Evolutionary conservation across 2,329 filamentous ascomycete species (phyloP).

Genomic region (Fusarium irregulare): DNA sequence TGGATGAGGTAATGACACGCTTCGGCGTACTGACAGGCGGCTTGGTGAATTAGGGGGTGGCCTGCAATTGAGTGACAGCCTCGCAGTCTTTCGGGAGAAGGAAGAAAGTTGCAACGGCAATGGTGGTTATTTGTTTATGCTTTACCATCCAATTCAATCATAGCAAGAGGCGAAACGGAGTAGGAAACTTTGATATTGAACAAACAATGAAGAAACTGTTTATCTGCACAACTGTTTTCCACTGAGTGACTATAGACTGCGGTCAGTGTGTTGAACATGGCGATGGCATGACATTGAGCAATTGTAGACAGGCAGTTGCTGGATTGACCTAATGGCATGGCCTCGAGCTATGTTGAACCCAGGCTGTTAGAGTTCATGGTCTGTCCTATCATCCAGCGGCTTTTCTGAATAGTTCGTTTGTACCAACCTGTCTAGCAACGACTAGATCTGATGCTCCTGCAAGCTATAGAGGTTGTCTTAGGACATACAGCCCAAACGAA

Average conservation of each 20-base stretch:
- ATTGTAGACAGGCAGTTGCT: background rate
- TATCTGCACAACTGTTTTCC: conserved; percentile 2
- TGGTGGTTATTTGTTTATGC: conserved; percentile 41
- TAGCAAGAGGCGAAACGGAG: conserved; percentile 53
- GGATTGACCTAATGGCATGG: background rate
- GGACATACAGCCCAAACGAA: background rate
- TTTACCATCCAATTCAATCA: conserved; percentile 47
- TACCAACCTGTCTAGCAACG: background rate
- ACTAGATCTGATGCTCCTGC: background rate
- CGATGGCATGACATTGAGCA: background rate
- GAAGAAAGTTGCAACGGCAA: conserved; percentile 29
- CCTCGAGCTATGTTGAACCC: background rate
- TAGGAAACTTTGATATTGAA: conserved; percentile 46
- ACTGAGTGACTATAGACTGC: background rate
- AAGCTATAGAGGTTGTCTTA: background rate
- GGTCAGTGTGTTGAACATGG: background rate
- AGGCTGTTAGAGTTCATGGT: background rate
- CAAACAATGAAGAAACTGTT: conserved; percentile 38
- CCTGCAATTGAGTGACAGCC: conserved; percentile 19
- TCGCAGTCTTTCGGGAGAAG: conserved; percentile 7
- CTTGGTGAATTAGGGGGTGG: conserved; percentile 34
- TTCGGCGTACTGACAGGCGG: conserved; percentile 35
- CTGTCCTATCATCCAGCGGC: background rate
- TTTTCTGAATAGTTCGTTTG: background rate
- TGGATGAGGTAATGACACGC: conserved; percentile 38